phyloP scores from a whole-genome alignment of 2,329 filamentous ascomycete species.

The Colletotrichum endophyticum region DNA sequence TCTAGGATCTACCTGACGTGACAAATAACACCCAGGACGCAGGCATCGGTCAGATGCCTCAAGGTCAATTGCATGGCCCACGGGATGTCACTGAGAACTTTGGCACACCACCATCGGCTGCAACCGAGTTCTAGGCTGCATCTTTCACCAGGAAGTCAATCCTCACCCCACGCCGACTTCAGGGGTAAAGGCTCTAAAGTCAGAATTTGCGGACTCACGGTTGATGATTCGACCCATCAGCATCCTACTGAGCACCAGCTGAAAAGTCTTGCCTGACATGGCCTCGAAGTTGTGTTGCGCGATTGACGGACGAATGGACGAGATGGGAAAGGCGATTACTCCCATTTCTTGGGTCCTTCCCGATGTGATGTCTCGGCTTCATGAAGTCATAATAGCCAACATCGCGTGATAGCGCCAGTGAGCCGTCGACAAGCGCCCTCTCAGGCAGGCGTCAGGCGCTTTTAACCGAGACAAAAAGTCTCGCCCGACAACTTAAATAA shows the following conservation, averaged over 20 bases:
- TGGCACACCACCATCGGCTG: background rate
- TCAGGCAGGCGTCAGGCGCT: background rate
- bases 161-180: background rate
- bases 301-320: background rate
- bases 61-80: background rate
- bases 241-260: background rate
- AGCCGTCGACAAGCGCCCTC: constrained; percentile 9
- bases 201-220: background rate
- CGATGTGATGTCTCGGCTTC: background rate
- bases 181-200: background rate
- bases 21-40: background rate
- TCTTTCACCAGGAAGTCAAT: background rate
- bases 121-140: constrained; percentile 2
- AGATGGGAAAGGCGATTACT: background rate
- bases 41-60: background rate
- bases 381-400: constrained; percentile 6
- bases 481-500: background rate
- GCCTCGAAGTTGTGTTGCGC: background rate
- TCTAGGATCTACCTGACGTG: background rate
- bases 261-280: background rate
- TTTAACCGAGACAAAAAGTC: background rate
- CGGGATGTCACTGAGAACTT: background rate
- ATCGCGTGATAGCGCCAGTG: constrained; percentile 9
- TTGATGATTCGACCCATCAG: background rate
- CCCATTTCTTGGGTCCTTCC: constrained; percentile 10